These are phyloP conservation scores for Cordyceps javanica DNA, from an alignment of 2,329 filamentous ascomycete species.

Conservation along the genomic window DNA sequence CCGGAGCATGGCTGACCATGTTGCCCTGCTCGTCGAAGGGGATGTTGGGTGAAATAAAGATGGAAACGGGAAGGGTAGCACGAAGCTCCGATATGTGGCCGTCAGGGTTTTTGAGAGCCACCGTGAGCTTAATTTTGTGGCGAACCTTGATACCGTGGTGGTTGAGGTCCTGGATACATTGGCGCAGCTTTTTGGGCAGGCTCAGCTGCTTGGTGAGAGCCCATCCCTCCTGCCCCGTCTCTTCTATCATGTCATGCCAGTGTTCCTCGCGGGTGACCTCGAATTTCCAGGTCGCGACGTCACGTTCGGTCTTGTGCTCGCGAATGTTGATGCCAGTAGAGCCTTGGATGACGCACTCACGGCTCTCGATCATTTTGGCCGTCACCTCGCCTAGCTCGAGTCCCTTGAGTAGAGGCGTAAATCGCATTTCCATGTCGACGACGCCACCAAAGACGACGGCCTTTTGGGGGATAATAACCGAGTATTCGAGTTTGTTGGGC, in stretches of 20 bases:
- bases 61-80: slow-evolving; percentile 81
- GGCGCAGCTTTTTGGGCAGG: slow-evolving; percentile 73
- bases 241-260: slow-evolving; percentile 63
- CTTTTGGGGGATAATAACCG: slow-evolving; percentile 87
- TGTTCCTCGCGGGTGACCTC: slow-evolving; percentile 52
- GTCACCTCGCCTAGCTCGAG: slow-evolving; percentile 78
- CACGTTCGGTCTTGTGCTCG: slow-evolving; percentile 57
- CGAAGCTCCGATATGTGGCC: slow-evolving; percentile 91
- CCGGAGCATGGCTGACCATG: slow-evolving; percentile 57
- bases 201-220: slow-evolving; percentile 55
- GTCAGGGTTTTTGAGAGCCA: slow-evolving; percentile 90
- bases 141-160: slow-evolving; percentile 83
- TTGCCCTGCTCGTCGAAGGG: slow-evolving; percentile 83
- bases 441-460: slow-evolving; percentile 89
- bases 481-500: slow-evolving; percentile 97
- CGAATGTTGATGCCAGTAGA: slow-evolving; percentile 40
- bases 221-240: slow-evolving; percentile 62
- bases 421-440: slow-evolving; percentile 76
- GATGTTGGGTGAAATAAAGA: slow-evolving; percentile 94
- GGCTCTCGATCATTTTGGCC: slow-evolving; percentile 72
- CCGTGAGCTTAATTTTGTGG: slow-evolving; percentile 86
- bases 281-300: slow-evolving; percentile 55
- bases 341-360: slow-evolving; percentile 56
- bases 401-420: slow-evolving; percentile 84
- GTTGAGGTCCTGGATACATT: slow-evolving; percentile 85